phyloP scores from a whole-genome alignment of 805 yeast genomes.

The Blastobotrys americana region DNA sequence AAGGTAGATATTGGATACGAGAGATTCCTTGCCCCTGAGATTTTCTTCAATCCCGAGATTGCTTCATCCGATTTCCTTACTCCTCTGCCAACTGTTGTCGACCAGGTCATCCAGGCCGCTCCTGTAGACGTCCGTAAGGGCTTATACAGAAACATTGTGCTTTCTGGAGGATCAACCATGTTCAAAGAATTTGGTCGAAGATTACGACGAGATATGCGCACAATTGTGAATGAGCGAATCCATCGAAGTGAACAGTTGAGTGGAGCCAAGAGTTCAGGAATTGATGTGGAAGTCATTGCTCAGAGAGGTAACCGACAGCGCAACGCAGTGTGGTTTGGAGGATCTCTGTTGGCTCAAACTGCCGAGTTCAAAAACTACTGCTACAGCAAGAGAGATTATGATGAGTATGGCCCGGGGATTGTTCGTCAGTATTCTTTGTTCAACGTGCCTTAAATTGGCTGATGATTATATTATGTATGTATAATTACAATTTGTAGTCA shows the following conservation, averaged over 20 bases:
- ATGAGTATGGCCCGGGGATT: constrained; percentile 95
- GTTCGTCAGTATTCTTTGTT: constrained; percentile 95
- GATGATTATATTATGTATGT: too few relatives aligned
- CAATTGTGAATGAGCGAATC: constrained; percentile 82
- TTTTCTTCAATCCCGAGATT: constrained; percentile 96
- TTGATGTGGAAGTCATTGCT: constrained; percentile 91
- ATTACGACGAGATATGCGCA: constrained; percentile 87
- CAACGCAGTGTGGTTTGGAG: constrained; percentile 99
- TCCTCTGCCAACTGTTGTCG: constrained; percentile 94
- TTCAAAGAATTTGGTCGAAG: constrained; percentile 97
- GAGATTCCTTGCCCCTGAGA: constrained; percentile 97
- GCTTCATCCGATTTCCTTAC: constrained; percentile 91
- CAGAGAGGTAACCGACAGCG: constrained; percentile 81
- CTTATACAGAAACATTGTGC: constrained; percentile 87
- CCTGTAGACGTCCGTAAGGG: constrained; percentile 99
- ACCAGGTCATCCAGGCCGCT: constrained; percentile 85
- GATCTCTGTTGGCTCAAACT: constrained; percentile 92
- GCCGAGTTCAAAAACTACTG: constrained; percentile 94
- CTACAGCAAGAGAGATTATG: constrained; percentile 94
- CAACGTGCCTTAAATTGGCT: constrained; percentile 52
- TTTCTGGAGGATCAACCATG: constrained; percentile 98
- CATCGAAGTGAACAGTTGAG: constrained; percentile 69
- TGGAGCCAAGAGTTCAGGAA: constrained; percentile 78
- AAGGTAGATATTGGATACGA: constrained; percentile 94
- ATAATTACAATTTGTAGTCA: background rate